Percentiles rank a stretch among this genome's conserved stretches.
These are phyloP conservation scores for Crucibulum laeve DNA, from an alignment of 768 basidiomycete species.

Conservation along the genomic window DNA sequence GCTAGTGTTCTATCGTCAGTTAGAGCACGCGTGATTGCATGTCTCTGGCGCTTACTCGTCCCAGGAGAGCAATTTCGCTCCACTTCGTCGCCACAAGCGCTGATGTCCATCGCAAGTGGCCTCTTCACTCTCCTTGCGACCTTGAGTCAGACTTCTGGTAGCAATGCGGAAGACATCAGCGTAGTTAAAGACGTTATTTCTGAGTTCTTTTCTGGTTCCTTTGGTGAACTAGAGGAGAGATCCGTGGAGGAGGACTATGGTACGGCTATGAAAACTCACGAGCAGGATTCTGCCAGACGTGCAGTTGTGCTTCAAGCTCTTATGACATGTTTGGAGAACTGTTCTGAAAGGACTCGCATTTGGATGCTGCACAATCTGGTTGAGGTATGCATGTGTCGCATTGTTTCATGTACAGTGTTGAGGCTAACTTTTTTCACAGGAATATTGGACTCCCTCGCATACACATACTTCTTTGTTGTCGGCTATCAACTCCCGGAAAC, in stretches of 20 bases:
- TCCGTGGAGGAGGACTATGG: slow-evolving; percentile 51
- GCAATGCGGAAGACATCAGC: slow-evolving; percentile 24
- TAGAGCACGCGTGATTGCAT: slow-evolving; percentile 46
- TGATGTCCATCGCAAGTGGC: slow-evolving; percentile 48
- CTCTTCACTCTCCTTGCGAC: slow-evolving; percentile 45
- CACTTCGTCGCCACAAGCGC: slow-evolving; percentile 35
- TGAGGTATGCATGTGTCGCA: slow-evolving; percentile 43
- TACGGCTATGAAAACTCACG: slow-evolving; percentile 30
- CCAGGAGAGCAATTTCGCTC: slow-evolving; percentile 36
- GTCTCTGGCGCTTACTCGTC: slow-evolving; percentile 43
- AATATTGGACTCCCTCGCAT: slow-evolving; percentile 43
- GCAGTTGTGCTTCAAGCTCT: slow-evolving; percentile 42
- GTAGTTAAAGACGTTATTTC: slow-evolving; percentile 38
- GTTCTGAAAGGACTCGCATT: slow-evolving; percentile 34
- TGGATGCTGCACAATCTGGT: slow-evolving; percentile 46
- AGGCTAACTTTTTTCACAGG: slow-evolving; percentile 20
- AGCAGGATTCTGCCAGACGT: slow-evolving; percentile 24
- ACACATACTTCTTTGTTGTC: slow-evolving; percentile 40
- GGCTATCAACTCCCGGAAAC: slow-evolving; percentile 42
- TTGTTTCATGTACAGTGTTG: not conserved
- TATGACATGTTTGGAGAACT: slow-evolving; percentile 48
- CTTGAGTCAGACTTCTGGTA: slow-evolving; percentile 15
- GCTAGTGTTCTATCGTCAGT: slow-evolving; percentile 35
- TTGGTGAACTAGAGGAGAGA: slow-evolving; percentile 42
- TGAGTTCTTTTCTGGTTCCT: slow-evolving; percentile 39